Base-by-base conservation (phyloP, 805 yeast species). In the Candida nanaspora region DNA sequence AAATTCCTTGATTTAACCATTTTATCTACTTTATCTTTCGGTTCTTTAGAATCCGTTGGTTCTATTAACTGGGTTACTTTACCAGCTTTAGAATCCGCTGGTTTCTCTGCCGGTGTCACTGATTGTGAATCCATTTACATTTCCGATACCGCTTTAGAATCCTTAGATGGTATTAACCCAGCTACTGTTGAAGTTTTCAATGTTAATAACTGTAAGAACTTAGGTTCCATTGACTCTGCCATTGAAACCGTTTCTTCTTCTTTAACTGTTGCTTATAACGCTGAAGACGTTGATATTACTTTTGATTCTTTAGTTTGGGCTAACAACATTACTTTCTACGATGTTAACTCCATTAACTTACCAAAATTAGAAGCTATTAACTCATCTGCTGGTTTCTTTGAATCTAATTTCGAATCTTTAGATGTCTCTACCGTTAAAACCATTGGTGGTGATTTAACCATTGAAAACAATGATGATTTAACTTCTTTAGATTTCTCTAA, bases 151-250 rank as follows among this genome's bases (percentile, higher is more conserved):
- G 70, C 78, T 52, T 72, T 85, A 60, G 72, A 72, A 56, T 66
- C 81, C 38, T 74, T 85, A 57, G 76, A 73, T 42, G 93, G 93
- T 65, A 71, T 83, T 57, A 62, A 63, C 50, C 66, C 73, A 49
- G 53, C 62, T 37, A 49, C 60, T 45, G 71, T 70, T 40, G 69
- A 67, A 46, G 76, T 74, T 39, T 81, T 82, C 69, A 72, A 91
- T 72, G 76, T 93, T 57, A 89, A 88, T 88, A 93, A 93, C 83
- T 93, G 93, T 80, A 69, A 64, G 51, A 76, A 81, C 62, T 77
- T 93, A 64, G 77, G 72, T 52, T 64, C 86, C 45, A 76, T 84
- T 53, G 75, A 82, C 61, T 80, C 91, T 40, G 78, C 77, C 48
- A 75, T 91, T 61, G 66, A 79, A 64, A 66, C 83, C 45, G 93